Base-by-base conservation (phyloP, 1,139 yeast genomes). In the Kurtzmaniella quercitrusa region DNA sequence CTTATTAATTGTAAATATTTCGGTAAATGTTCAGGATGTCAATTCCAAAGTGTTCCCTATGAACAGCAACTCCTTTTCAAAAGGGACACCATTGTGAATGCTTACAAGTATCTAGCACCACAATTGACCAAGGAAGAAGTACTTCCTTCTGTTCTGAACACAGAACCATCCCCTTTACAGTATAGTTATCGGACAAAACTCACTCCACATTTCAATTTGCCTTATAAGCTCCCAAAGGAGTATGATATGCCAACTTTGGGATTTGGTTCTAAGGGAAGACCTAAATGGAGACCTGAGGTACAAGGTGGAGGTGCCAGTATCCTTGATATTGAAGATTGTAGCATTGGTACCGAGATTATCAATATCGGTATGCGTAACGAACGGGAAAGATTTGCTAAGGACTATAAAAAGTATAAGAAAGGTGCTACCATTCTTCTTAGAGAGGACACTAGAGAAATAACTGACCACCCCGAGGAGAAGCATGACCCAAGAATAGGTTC, bases 141-240 rank as follows among this genome's bases (percentile, higher is more conserved):
- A 39, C 59, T 85, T 21, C 96, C 96, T 0, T 68, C 58, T 9
- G 70, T 93, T 27, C 73, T 73, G 10, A 65, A 70, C 2, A 91
- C 98, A 0, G 81, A 87, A 39, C 81, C 85, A 3, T 86, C 96
- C 3, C 98, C 98, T 3, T 66, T 81, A 48, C 75, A 82, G 52
- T 87, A 77, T 59, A 73, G 74, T 39, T 93, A 93, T 65, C 73
- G 98, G 59, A 93, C 98, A 1, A 93, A 93, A 58, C 74, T 93
- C 42, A 93, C 98, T 1, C 98, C 98, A 3, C 98, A 93, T 68
- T 93, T 91, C 65, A 93, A 89, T 58, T 69, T 89, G 37, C 95
- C 95, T n/a, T 71, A 77, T 50, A 70, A 68, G 42, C 62, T 66
- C 44, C 65, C 70, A 1, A 62, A 59, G n/a, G 59, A 63, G 39